Percentiles rank a stretch among this genome's conserved stretches.
phyloP scores from a whole-genome alignment of 176 grass and related monocot species.

The Coix lacrymajobi region DNA sequence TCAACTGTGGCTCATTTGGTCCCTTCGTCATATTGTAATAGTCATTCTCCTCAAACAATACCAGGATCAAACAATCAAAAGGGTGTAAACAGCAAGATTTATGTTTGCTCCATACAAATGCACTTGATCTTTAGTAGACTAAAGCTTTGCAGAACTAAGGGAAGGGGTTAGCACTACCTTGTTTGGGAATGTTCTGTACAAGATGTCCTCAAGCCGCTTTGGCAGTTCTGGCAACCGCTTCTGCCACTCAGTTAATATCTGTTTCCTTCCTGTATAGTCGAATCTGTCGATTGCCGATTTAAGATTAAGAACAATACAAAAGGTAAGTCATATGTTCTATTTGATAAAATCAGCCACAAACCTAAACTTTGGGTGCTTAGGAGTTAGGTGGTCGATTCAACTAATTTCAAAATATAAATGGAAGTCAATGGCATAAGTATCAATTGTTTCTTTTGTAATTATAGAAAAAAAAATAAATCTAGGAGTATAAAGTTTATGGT shows the following conservation, averaged over 20 bases:
- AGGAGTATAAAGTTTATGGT: background rate
- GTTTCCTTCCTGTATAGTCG: slow-evolving; percentile 19
- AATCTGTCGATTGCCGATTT: slow-evolving; percentile 20
- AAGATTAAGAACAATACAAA: slow-evolving; percentile 13
- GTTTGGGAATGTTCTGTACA: slow-evolving; percentile 37
- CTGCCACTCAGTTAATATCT: background rate
- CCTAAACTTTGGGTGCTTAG: background rate
- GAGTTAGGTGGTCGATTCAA: background rate
- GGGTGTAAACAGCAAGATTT: slow-evolving; percentile 9
- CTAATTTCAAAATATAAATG: background rate
- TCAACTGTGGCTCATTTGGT: slow-evolving; percentile 49
- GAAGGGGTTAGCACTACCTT: slow-evolving; percentile 29
- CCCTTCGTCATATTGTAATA: slow-evolving; percentile 59
- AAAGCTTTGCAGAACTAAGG: background rate
- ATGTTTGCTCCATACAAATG: background rate
- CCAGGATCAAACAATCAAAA: background rate
- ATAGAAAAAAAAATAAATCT: slow-evolving; percentile 14
- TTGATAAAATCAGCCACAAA: background rate
- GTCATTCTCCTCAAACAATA: slow-evolving; percentile 55
- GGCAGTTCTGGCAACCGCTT: slow-evolving; percentile 8
- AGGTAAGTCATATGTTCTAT: background rate
- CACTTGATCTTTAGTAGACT: slow-evolving; percentile 1
- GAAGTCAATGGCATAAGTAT: background rate
- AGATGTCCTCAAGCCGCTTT: slow-evolving; percentile 21
- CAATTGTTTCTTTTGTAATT: background rate